These are phyloP conservation scores for Cutaneotrichosporon mucoides DNA, from an alignment of 1,284 basidiomycete genomes.

Conservation along the genomic window DNA sequence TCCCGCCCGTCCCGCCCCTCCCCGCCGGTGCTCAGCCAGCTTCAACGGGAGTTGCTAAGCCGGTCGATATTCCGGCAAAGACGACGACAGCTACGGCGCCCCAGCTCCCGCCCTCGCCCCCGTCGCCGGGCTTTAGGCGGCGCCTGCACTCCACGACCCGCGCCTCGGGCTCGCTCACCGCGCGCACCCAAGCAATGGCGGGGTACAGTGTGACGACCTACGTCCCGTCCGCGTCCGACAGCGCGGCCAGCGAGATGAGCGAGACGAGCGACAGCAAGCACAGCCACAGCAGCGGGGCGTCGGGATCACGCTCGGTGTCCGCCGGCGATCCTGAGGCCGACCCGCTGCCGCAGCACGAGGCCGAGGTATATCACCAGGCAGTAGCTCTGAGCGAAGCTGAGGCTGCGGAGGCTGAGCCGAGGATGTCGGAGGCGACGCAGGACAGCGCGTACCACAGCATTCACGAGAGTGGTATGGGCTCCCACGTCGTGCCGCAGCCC, in stretches of 20 bases:
- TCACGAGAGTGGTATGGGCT: background rate
- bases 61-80: too few species aligned
- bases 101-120: background rate
- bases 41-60: too few species aligned
- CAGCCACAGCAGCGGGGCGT: background rate
- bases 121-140: background rate
- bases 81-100: too few species aligned
- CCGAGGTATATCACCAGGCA: too few species aligned
- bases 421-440: too few species aligned
- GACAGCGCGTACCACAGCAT: background rate
- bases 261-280: background rate
- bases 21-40: too few species aligned
- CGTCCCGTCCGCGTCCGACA: background rate
- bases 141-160: slow-evolving; percentile 1
- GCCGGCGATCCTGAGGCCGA: too few species aligned
- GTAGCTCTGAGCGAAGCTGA: background rate
- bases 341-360: too few species aligned
- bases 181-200: background rate
- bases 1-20: too few species aligned
- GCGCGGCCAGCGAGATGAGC: background rate
- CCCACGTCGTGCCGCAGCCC: too few species aligned
- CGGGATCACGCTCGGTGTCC: background rate
- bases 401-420: background rate
- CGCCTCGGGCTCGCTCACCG: background rate
- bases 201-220: slow-evolving; percentile 1